phyloP scores from a whole-genome alignment of 2,329 filamentous ascomycete genomes.

The Sphaerulina populicola region DNA sequence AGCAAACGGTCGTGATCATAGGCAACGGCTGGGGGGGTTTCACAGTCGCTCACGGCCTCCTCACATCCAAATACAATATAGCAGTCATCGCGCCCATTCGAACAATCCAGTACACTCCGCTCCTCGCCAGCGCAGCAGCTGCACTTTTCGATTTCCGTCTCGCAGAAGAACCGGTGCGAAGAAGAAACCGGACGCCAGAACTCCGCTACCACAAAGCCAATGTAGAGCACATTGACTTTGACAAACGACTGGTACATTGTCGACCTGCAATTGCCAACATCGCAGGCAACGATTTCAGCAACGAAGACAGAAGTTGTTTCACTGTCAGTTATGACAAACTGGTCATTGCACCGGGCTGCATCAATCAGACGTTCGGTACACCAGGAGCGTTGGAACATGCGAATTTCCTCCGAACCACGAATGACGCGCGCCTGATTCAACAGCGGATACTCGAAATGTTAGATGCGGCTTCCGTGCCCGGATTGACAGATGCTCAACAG shows the following conservation, averaged over 20 bases:
- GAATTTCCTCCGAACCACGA: constrained; percentile 34
- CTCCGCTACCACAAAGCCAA: constrained; percentile 34
- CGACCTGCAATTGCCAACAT: constrained; percentile 30
- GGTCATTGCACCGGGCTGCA: constrained; percentile 38
- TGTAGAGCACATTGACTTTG: constrained; percentile 36
- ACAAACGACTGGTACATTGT: constrained; percentile 31
- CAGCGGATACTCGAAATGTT: constrained; percentile 34
- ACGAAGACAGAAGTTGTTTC: constrained; percentile 26
- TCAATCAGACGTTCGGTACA: constrained; percentile 36
- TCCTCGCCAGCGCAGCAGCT: constrained; percentile 40
- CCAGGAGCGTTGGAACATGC: constrained; percentile 36
- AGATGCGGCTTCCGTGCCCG: constrained; percentile 33
- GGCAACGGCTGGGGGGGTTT: constrained; percentile 35
- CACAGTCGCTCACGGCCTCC: constrained; percentile 33
- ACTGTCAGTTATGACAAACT: constrained; percentile 38
- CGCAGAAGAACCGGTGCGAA: constrained; percentile 40
- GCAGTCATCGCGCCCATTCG: constrained; percentile 38
- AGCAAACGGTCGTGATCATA: constrained; percentile 26
- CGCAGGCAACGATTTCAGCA: constrained; percentile 25
- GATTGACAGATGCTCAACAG: constrained; percentile 26
- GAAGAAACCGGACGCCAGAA: constrained; percentile 24
- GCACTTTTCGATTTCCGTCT: constrained; percentile 40
- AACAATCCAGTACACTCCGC: constrained; percentile 40
- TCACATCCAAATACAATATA: constrained; percentile 34
- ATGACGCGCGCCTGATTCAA: constrained; percentile 32